Percentiles rank a stretch among this genome's conserved stretches.
Evolutionary conservation across 176 grass and related monocot genomes (phyloP).

Genomic region (Coix lacrymajobi): DNA sequence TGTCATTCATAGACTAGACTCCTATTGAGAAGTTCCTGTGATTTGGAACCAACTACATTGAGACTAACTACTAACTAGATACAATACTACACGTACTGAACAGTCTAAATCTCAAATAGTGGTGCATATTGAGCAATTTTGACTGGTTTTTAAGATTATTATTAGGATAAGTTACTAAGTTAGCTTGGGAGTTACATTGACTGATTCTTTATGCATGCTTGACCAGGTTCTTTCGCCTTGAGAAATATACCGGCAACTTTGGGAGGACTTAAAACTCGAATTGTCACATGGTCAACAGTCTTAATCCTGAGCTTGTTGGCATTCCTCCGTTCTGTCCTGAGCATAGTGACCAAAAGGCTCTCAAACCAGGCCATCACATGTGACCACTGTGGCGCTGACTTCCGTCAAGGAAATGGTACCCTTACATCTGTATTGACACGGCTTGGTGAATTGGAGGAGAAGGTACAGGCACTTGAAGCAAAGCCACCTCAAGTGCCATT

Average conservation of each 20-base stretch:
- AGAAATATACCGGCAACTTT: constrained; percentile 14
- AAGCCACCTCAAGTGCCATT: constrained; percentile 72
- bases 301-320: constrained; percentile 52
- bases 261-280: constrained; percentile 30
- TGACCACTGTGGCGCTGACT: constrained; percentile 18
- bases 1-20: neutral
- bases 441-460: constrained; percentile 73
- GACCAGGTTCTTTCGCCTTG: constrained; percentile 43
- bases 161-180: neutral
- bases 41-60: neutral
- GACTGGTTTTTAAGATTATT: neutral
- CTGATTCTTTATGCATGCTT: constrained; percentile 24
- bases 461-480: constrained; percentile 54
- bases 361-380: constrained; percentile 21
- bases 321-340: constrained; percentile 47
- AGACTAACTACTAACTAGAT: neutral
- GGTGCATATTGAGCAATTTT: neutral
- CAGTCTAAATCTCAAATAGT: neutral
- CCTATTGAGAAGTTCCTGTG: constrained; percentile 15
- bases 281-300: constrained; percentile 42
- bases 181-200: constrained; percentile 10
- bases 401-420: constrained; percentile 25
- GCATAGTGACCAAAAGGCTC: constrained; percentile 48
- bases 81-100: neutral
- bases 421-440: constrained; percentile 41